Percentiles rank a stretch among this genome's conserved stretches.
Evolutionary conservation across 441 rosid species (phyloP).

Genomic region (Corymbia citriodora): DNA sequence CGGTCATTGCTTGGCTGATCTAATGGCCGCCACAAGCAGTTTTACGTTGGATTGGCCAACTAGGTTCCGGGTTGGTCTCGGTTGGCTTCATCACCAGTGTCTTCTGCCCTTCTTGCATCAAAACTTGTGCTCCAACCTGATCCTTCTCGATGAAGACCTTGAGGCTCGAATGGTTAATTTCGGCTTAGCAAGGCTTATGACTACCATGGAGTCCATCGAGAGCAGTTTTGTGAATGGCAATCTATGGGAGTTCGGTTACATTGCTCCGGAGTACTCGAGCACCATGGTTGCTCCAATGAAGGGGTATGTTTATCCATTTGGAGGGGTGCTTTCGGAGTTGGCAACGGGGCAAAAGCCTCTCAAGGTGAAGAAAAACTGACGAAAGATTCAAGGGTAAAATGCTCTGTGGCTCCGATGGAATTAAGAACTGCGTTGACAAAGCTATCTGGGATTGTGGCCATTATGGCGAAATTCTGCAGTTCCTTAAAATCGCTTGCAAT

Average conservation of each 20-base stretch:
- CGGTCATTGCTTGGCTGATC: slow-evolving; percentile 62
- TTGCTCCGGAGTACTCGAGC: slow-evolving; percentile 64
- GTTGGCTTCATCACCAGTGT: slow-evolving; percentile 17
- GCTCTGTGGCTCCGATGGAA: not conserved
- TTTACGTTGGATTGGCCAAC: slow-evolving; percentile 8
- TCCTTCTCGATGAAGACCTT: slow-evolving; percentile 74
- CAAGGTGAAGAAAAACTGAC: slow-evolving; percentile 24
- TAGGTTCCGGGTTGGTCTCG: slow-evolving; percentile 10
- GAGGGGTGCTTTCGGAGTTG: slow-evolving; percentile 71
- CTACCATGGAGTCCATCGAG: slow-evolving; percentile 32
- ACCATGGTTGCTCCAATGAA: slow-evolving; percentile 62
- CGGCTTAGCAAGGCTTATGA: slow-evolving; percentile 63
- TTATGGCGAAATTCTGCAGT: slow-evolving; percentile 54
- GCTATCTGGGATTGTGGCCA: slow-evolving; percentile 42
- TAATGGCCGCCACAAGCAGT: slow-evolving; percentile 61
- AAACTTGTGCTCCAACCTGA: slow-evolving; percentile 64
- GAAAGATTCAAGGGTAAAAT: slow-evolving; percentile 5
- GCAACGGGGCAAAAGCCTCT: slow-evolving; percentile 54
- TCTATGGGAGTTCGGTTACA: slow-evolving; percentile 66
- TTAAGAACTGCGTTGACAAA: slow-evolving; percentile 42
- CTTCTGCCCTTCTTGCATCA: slow-evolving; percentile 71
- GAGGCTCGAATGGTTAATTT: slow-evolving; percentile 78
- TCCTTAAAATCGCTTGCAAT: slow-evolving; percentile 47
- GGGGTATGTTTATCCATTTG: slow-evolving; percentile 69
- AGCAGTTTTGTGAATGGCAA: slow-evolving; percentile 42